These are phyloP conservation scores for Erysimum cheiranthoides DNA, from an alignment of 345 rosid genomes.

Conservation along the genomic window DNA sequence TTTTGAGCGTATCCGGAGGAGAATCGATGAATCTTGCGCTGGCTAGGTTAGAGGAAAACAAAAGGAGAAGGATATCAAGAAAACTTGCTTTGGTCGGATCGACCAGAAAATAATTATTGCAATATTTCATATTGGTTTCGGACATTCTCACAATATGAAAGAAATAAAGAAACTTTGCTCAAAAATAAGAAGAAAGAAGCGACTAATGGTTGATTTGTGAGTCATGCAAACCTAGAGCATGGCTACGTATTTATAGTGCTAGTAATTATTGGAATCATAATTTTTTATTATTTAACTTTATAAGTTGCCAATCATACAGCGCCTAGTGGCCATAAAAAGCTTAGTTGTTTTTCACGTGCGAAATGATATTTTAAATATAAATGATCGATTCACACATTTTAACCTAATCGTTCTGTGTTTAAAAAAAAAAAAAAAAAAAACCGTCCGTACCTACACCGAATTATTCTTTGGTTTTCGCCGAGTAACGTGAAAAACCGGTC, in stretches of 20 bases:
- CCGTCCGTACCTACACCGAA: background rate
- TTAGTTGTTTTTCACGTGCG: slow-evolving; percentile 30
- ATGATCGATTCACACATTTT: background rate
- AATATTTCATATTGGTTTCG: slow-evolving; percentile 32
- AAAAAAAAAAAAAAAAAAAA: too few relatives aligned
- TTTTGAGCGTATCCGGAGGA: slow-evolving; percentile 39
- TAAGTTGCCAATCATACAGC: slow-evolving; percentile 19
- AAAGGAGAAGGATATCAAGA: slow-evolving; percentile 47
- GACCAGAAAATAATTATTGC: slow-evolving; percentile 42
- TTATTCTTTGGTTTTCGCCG: background rate
- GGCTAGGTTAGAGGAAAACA: slow-evolving; percentile 40
- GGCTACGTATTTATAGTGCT: slow-evolving; percentile 39
- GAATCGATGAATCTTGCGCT: slow-evolving; percentile 36
- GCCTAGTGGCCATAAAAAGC: background rate
- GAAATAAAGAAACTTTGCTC: background rate
- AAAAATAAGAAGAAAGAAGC: slow-evolving; percentile 20
- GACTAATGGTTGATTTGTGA: slow-evolving; percentile 33
- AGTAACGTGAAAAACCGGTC: background rate
- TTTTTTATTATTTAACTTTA: background rate
- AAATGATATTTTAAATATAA: background rate
- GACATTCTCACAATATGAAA: slow-evolving; percentile 30
- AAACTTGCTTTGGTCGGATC: slow-evolving; percentile 54
- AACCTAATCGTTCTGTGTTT: background rate
- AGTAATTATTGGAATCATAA: slow-evolving; percentile 28
- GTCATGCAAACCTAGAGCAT: slow-evolving; percentile 34